Conservation (phyloP, 2,329 filamentous ascomycete species). For the Aspergillus ochraceus region DNA sequence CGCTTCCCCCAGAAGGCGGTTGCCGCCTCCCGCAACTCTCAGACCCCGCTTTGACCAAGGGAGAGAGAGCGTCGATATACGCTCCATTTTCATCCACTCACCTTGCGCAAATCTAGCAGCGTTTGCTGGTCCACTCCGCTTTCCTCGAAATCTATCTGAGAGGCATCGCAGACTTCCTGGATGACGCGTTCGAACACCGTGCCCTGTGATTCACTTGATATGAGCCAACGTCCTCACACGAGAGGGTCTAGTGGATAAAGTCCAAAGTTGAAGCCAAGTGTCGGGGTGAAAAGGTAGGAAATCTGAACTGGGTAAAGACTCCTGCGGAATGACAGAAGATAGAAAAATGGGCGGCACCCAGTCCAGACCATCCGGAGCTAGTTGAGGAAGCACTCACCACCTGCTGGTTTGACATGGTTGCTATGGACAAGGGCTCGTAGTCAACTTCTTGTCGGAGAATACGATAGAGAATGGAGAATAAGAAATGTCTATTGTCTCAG, state of each 20-base stretch:
- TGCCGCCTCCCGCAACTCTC: constrained; percentile 36
- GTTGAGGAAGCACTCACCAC: constrained; percentile 44
- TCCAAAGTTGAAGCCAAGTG: background rate
- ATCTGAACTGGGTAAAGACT: constrained; percentile 2
- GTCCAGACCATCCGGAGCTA: constrained; percentile 10
- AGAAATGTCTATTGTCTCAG: constrained; percentile 2
- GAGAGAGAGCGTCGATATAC: background rate
- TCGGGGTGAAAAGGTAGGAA: background rate
- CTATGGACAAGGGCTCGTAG: constrained; percentile 13
- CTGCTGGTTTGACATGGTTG: constrained; percentile 49
- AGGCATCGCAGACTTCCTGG: constrained; percentile 86
- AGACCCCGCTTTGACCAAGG: constrained; percentile 31
- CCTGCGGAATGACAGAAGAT: constrained; percentile 4
- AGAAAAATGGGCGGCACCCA: constrained; percentile 14
- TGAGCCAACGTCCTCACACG: constrained; percentile 27
- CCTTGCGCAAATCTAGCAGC: constrained; percentile 81
- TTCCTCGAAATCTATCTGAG: constrained; percentile 94
- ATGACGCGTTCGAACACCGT: constrained; percentile 87
- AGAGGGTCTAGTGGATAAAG: background rate
- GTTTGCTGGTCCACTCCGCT: constrained; percentile 86
- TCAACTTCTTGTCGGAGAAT: constrained; percentile 7
- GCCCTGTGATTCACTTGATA: constrained; percentile 53
- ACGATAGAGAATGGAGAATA: background rate
- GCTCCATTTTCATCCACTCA: constrained; percentile 52
- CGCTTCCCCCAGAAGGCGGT: constrained; percentile 36